phyloP scores from a whole-genome alignment of 2,329 filamentous ascomycete species.

The Massarina eburnea region DNA sequence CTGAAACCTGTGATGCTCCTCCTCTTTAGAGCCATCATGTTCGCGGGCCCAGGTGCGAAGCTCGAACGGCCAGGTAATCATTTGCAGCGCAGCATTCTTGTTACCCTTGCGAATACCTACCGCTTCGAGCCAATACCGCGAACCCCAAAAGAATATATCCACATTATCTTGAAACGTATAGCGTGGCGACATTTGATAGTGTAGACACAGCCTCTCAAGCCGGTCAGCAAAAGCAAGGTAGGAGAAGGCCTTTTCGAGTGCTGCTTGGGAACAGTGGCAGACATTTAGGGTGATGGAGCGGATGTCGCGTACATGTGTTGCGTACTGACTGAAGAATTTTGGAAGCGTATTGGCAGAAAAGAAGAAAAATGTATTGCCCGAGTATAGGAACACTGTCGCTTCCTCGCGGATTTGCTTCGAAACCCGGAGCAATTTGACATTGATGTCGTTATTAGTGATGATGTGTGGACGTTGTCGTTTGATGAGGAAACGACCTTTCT shows the following conservation, averaged over 20 bases:
- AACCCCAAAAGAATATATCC: background rate
- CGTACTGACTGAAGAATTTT: background rate
- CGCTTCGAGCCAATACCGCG: background rate
- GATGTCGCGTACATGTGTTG: background rate
- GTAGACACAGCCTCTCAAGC: background rate
- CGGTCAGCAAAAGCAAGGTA: background rate
- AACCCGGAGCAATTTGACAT: slow-evolving; percentile 29
- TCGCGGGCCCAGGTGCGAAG: too few species aligned
- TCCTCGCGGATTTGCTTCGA: slow-evolving; percentile 42
- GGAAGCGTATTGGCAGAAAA: background rate
- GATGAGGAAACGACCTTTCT: background rate
- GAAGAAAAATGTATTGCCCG: slow-evolving; percentile 43
- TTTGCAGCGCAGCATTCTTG: background rate
- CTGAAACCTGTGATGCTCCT: too few species aligned
- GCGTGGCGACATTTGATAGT: background rate
- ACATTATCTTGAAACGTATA: background rate
- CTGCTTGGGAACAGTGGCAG: background rate
- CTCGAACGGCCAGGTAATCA: background rate
- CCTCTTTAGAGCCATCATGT: too few species aligned
- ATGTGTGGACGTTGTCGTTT: background rate
- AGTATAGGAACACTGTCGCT: slow-evolving; percentile 47
- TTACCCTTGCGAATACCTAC: background rate
- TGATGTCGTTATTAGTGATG: background rate
- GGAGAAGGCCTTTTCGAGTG: background rate
- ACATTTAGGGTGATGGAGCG: background rate